Conservation (phyloP, 306 rosid genomes). For the Vicia sativa region DNA sequence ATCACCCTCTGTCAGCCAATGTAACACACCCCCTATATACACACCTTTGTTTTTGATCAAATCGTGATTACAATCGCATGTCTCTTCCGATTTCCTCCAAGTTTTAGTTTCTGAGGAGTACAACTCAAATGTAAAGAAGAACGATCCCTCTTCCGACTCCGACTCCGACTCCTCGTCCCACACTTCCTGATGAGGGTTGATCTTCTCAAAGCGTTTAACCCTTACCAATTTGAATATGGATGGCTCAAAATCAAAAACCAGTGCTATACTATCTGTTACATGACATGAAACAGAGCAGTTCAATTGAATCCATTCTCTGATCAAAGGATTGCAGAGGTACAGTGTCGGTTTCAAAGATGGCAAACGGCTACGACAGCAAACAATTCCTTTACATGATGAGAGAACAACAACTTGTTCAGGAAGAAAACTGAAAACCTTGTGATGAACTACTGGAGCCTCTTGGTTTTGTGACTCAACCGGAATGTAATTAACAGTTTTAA, state of each 20-base stretch:
- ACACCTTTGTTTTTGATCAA: constrained; percentile 48
- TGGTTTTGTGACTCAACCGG: constrained; percentile 15
- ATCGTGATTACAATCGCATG: constrained; percentile 34
- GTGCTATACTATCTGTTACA: constrained; percentile 36
- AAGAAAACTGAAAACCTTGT: constrained; percentile 45
- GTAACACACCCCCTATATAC: constrained; percentile 45
- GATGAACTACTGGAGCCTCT: constrained; percentile 12
- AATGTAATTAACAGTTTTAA: constrained; percentile 44
- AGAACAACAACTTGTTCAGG: constrained; percentile 58
- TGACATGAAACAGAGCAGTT: constrained; percentile 21
- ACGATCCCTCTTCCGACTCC: constrained; percentile 23
- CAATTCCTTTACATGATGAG: constrained; percentile 56
- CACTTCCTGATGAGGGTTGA: too few species aligned
- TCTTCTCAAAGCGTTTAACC: constrained; percentile 22
- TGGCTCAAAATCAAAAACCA: constrained; percentile 57
- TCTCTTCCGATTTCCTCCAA: constrained; percentile 57
- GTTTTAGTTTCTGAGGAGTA: constrained; percentile 48
- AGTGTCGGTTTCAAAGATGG: constrained; percentile 42
- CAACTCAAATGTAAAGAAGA: constrained; percentile 47
- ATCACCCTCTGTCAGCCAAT: constrained; percentile 63
- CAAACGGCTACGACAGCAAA: constrained; percentile 61
- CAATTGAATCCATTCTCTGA: constrained; percentile 46
- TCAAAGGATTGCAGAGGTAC: constrained; percentile 66
- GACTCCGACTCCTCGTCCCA: not conserved
- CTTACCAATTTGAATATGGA: constrained; percentile 49